These are phyloP conservation scores for Hymenoscyphus scutula DNA, from an alignment of 2,329 filamentous ascomycete genomes.

Conservation along the genomic window DNA sequence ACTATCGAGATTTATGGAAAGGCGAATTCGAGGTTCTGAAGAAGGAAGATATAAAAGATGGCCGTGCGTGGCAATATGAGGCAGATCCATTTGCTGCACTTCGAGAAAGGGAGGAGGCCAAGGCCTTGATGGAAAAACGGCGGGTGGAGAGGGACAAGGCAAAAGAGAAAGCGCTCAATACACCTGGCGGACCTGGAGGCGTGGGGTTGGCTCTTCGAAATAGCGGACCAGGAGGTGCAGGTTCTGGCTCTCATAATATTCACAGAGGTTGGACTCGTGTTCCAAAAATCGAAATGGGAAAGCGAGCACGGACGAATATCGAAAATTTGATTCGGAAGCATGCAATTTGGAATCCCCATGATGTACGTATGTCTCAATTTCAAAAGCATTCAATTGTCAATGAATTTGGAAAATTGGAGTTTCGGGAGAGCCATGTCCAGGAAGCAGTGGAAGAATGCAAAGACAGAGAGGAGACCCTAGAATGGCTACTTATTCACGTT, in stretches of 20 bases:
- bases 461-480: constrained; percentile 85
- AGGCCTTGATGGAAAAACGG: constrained; percentile 74
- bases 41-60: constrained; percentile 73
- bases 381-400: constrained; percentile 62
- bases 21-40: constrained; percentile 81
- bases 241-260: constrained; percentile 38
- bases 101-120: constrained; percentile 76
- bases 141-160: constrained; percentile 66
- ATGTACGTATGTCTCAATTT: constrained; percentile 58
- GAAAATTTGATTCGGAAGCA: constrained; percentile 76
- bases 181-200: constrained; percentile 54
- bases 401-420: constrained; percentile 76
- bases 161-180: constrained; percentile 65
- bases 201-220: constrained; percentile 49
- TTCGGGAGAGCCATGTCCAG: constrained; percentile 83
- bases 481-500: constrained; percentile 95
- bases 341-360: constrained; percentile 84
- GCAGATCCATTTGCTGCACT: constrained; percentile 87
- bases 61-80: constrained; percentile 88
- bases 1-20: constrained; percentile 88
- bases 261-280: constrained; percentile 77
- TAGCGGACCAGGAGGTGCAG: constrained; percentile 39
- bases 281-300: constrained; percentile 91
- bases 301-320: constrained; percentile 72
- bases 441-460: constrained; percentile 87